These are phyloP conservation scores for Fusarium luffae DNA, from an alignment of 2,329 filamentous ascomycete genomes.

Conservation along the genomic window DNA sequence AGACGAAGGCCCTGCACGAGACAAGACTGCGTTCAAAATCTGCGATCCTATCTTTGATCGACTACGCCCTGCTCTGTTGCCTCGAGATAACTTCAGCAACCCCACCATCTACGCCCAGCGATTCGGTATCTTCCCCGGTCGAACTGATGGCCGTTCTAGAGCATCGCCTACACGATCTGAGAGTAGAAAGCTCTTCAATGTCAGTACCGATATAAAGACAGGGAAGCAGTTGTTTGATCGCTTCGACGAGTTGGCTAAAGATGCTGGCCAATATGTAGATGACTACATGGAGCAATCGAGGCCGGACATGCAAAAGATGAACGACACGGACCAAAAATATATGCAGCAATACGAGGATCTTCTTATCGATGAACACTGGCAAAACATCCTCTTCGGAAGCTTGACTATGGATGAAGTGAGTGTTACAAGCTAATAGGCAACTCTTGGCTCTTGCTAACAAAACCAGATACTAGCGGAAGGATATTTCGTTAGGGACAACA, in stretches of 20 bases:
- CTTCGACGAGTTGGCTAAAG: conserved; percentile 28
- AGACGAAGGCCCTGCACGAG: conserved; percentile 28
- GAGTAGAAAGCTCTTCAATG: conserved; percentile 24
- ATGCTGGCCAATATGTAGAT: conserved; percentile 20
- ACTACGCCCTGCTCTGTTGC: conserved; percentile 41
- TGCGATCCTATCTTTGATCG: conserved; percentile 30
- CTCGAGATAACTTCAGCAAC: conserved; percentile 35
- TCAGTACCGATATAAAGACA: conserved; percentile 9
- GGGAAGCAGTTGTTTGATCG: conserved; percentile 40
- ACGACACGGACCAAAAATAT: conserved; percentile 29
- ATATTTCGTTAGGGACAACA: conserved; percentile 39
- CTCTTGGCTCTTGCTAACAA: not conserved
- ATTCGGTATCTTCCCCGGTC: conserved; percentile 46
- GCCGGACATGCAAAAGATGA: conserved; percentile 14
- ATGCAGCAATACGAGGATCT: conserved; percentile 42
- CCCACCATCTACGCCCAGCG: conserved; percentile 46
- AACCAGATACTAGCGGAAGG: conserved; percentile 40
- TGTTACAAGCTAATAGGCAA: not conserved
- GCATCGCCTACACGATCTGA: conserved; percentile 46
- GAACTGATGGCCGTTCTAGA: conserved; percentile 47
- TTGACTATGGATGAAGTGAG: conserved; percentile 49
- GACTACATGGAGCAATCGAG: conserved; percentile 37
- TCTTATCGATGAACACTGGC: conserved; percentile 48
- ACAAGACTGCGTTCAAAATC: conserved; percentile 24
- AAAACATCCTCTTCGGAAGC: conserved; percentile 44